A percentile compares a stretch with the other conserved stretches of the same genome.
Evolutionary conservation across 331 rosid species (phyloP).

Genomic region (Pyrus hybrid): DNA sequence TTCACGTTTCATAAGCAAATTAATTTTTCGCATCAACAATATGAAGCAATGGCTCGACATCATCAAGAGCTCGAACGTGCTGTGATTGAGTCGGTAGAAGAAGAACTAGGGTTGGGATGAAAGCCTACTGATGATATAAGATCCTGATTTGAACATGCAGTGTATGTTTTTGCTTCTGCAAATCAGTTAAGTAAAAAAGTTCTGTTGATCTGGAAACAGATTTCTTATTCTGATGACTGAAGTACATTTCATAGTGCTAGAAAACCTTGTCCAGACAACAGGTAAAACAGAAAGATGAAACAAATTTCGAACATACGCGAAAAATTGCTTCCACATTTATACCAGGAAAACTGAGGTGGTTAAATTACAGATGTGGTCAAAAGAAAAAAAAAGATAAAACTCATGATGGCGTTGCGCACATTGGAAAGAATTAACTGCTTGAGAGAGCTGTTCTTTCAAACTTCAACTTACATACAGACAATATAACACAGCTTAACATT

Average conservation of each 20-base stretch:
- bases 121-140: background rate
- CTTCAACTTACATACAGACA: background rate
- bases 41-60: background rate
- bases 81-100: background rate
- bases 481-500: background rate
- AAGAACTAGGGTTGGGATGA: background rate
- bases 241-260: background rate
- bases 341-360: background rate
- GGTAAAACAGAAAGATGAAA: background rate
- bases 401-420: conserved; percentile 11
- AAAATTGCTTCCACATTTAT: background rate
- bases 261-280: too few relatives aligned
- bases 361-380: background rate
- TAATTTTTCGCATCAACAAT: background rate
- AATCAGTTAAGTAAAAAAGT: too few relatives aligned
- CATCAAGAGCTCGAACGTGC: background rate
- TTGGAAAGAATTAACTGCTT: conserved; percentile 7
- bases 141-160: too few relatives aligned
- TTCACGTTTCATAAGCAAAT: background rate
- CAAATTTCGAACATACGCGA: background rate
- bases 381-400: background rate
- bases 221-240: conserved; percentile 4
- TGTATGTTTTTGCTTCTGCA: too few relatives aligned
- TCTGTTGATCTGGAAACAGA: too few relatives aligned
- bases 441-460: background rate